Percentiles rank a stretch among this genome's conserved stretches.
Conservation (phyloP, 2,329 filamentous ascomycete species). For the Talaromyces sp. region DNA sequence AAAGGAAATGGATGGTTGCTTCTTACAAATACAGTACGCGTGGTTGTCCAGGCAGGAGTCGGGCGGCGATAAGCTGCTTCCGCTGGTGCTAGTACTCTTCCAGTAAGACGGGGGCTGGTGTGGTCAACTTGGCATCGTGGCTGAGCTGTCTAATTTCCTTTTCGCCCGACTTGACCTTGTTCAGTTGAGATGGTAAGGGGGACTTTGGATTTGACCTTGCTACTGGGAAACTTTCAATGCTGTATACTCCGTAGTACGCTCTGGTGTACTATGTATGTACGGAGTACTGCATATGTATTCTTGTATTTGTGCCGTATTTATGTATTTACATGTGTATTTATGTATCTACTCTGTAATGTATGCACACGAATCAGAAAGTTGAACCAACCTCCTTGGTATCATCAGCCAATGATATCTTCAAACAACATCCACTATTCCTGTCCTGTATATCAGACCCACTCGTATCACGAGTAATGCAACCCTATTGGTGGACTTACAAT, state of each 20-base stretch:
- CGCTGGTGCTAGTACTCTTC: neutral
- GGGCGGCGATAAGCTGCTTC: slow-evolving; percentile 11
- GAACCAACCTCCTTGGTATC: neutral
- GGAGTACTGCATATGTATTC: neutral
- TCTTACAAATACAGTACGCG: neutral
- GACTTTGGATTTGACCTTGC: neutral
- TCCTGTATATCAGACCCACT: neutral
- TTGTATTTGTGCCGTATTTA: neutral
- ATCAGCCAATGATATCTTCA: neutral
- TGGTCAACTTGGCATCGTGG: neutral
- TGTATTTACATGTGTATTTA: neutral
- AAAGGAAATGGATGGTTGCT: neutral
- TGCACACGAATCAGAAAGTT: neutral
- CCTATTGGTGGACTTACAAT: neutral
- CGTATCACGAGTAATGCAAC: neutral
- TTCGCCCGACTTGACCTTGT: no score
- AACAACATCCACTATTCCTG: neutral
- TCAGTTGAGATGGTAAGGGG: no score
- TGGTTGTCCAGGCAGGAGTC: neutral
- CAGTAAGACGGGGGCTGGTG: slow-evolving; percentile 4
- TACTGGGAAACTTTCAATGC: neutral
- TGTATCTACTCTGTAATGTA: neutral
- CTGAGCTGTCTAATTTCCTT: slow-evolving; percentile 1
- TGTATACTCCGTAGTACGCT: neutral
- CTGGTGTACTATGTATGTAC: neutral